Evolutionary conservation across 1,139 yeast species (phyloP), one percentile per base, ranked within the genome.

Genomic region (Meyerozyma smithsonii): DNA sequence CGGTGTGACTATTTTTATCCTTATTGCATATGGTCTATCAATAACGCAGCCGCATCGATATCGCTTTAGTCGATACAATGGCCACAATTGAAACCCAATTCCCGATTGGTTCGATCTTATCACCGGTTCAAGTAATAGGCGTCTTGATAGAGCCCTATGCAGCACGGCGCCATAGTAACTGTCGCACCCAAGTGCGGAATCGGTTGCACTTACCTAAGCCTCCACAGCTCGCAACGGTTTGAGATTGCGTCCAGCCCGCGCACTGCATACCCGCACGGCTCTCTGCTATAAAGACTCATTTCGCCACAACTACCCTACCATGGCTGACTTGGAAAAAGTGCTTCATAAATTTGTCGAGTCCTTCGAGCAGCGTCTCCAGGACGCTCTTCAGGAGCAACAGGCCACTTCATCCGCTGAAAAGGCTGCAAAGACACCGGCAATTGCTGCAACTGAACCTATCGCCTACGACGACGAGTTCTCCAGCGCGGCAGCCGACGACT

Each of bases 401-500:
- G 26, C 21, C 25, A 32, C 32, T 18, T n/a, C 28, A 3, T 12
- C 40, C 32, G 15, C 23, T 7, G 28, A 17, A 11, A 11, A 14
- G 11, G 36, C 12, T 12, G 33, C 40, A 8, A 17, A 36, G 2
- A 10, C 35, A 8, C 12, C 14, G 5, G 26, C 21, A 11, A 39
- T 42, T 23, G 28, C 8, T 14, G 14, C 36, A 14, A 25, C 18
- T 10, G 28, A 30, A 8, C n/a, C 36, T 5, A 34, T 39, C 35
- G 47, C 47, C 16, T 55, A 52, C 42, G 38, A 48, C 30, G 44
- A 45, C 15, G 49, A 48, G n/a, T 65, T 56, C 46, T 69, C 55
- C 48, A 59, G 63, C 30, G 48, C 55, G 19, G 72, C 69, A 48
- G 66, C 83, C 18, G 56, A 70, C 11, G 65, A 71, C 25, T 81